phyloP scores from a whole-genome alignment of 768 basidiomycete species.

The Lenzites betulinus region DNA sequence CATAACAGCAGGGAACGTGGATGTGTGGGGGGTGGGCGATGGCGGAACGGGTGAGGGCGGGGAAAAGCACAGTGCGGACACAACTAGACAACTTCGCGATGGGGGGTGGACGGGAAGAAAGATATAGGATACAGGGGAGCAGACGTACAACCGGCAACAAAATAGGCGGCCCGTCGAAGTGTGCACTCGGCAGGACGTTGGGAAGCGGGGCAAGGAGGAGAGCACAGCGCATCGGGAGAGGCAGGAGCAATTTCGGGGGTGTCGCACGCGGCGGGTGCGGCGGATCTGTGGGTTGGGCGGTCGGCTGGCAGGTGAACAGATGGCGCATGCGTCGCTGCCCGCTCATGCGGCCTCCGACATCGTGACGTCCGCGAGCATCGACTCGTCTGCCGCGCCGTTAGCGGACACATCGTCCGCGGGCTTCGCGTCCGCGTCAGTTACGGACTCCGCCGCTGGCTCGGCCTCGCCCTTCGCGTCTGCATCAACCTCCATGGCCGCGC shows the following conservation, averaged over 20 bases:
- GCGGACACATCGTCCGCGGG: conserved; percentile 19
- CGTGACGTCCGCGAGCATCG: conserved; percentile 29
- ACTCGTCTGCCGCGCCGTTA: conserved; percentile 27
- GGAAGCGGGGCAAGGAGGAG: background rate
- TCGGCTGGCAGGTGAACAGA: background rate
- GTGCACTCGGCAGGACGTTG: conserved; percentile 8
- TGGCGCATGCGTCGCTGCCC: background rate
- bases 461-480: conserved; percentile 33
- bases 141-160: conserved; percentile 21
- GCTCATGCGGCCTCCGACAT: conserved; percentile 32
- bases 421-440: conserved; percentile 22
- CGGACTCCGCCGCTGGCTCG: conserved; percentile 20
- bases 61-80: background rate
- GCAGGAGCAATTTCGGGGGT: background rate
- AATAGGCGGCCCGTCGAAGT: conserved; percentile 4
- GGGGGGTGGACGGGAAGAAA: conserved; percentile 4
- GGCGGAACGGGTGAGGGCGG: background rate
- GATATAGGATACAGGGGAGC: conserved; percentile 20
- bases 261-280: background rate
- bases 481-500: conserved; percentile 41
- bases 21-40: background rate
- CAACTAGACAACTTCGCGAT: conserved; percentile 7
- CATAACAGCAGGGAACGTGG: conserved; percentile 1
- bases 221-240: background rate
- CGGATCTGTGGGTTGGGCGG: background rate